Percentiles rank a stretch among this genome's conserved stretches.
phyloP scores from a whole-genome alignment of 768 basidiomycete genomes.

The Collybia mongolica region DNA sequence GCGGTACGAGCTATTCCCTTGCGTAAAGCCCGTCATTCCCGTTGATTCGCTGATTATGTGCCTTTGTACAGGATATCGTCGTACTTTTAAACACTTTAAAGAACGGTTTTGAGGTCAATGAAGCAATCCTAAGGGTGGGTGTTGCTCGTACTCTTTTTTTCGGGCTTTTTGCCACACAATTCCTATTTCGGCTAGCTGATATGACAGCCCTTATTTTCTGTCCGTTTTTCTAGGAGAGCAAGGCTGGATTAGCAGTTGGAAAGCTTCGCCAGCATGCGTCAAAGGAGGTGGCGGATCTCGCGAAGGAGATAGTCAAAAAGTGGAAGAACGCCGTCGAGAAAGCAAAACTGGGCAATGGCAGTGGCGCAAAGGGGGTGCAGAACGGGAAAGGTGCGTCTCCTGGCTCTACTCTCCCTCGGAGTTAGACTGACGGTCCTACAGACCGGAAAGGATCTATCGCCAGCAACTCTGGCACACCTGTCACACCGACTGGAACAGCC shows the following conservation, averaged over 20 bases:
- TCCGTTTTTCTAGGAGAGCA: constrained; percentile 68
- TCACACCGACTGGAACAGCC: constrained; percentile 29
- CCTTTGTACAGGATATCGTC: constrained; percentile 55
- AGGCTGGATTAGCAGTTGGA: constrained; percentile 88
- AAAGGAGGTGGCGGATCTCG: constrained; percentile 75
- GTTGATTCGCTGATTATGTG: constrained; percentile 27
- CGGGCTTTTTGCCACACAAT: constrained; percentile 9
- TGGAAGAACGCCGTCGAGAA: constrained; percentile 91
- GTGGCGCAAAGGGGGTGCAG: constrained; percentile 11
- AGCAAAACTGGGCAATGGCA: constrained; percentile 37
- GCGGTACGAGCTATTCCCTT: constrained; percentile 48
- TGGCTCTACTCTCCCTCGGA: constrained; percentile 5
- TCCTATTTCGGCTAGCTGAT: constrained; percentile 21
- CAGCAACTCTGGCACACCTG: constrained; percentile 37
- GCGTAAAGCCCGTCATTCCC: constrained; percentile 35
- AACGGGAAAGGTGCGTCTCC: constrained; percentile 34
- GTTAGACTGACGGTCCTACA: neutral
- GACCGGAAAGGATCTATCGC: constrained; percentile 19
- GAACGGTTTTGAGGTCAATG: constrained; percentile 66
- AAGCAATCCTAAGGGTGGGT: constrained; percentile 73
- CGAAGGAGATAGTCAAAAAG: constrained; percentile 88
- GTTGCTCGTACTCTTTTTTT: constrained; percentile 32
- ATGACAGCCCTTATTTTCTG: constrained; percentile 6
- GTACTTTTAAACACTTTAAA: constrained; percentile 61
- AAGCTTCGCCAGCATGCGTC: constrained; percentile 76